phyloP scores from a whole-genome alignment of 75 land plant species.

The Isoetes taiwanensis region DNA sequence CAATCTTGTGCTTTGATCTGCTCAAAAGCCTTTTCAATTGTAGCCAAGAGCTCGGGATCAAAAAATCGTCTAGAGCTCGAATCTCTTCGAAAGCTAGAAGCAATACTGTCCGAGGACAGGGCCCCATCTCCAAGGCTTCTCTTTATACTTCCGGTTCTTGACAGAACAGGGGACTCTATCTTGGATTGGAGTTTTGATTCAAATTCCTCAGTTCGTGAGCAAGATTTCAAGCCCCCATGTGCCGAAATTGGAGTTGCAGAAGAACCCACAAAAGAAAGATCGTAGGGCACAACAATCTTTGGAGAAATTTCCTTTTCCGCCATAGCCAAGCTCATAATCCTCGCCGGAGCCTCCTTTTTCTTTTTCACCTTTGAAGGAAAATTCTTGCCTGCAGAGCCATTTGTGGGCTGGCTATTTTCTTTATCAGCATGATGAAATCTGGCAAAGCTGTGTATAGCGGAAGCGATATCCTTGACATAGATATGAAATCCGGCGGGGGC shows the following conservation, averaged over 20 bases:
- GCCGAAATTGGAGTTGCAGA: not conserved
- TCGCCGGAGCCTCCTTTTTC: too few relatives aligned
- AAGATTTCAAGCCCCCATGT: not conserved
- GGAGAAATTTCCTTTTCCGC: too few relatives aligned
- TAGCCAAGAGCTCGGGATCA: conserved; percentile 24
- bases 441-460: not conserved
- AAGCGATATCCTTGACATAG: not conserved
- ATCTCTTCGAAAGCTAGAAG: too few relatives aligned
- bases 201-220: not conserved
- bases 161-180: not conserved
- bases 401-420: not conserved
- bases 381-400: not conserved
- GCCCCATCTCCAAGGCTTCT: not conserved
- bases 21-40: conserved; percentile 24
- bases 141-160: not conserved
- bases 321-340: too few relatives aligned
- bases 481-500: not conserved
- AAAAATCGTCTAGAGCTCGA: conserved; percentile 12
- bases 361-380: too few relatives aligned
- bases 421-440: not conserved
- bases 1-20: not conserved
- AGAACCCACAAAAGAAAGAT: too few relatives aligned
- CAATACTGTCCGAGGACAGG: not conserved
- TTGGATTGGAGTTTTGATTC: not conserved
- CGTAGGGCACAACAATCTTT: too few relatives aligned